A percentile compares a stretch with the other conserved stretches of the same genome.
Evolutionary conservation across 106 monocot genomes (phyloP).

Genomic region (Dendrobium catenatum): DNA sequence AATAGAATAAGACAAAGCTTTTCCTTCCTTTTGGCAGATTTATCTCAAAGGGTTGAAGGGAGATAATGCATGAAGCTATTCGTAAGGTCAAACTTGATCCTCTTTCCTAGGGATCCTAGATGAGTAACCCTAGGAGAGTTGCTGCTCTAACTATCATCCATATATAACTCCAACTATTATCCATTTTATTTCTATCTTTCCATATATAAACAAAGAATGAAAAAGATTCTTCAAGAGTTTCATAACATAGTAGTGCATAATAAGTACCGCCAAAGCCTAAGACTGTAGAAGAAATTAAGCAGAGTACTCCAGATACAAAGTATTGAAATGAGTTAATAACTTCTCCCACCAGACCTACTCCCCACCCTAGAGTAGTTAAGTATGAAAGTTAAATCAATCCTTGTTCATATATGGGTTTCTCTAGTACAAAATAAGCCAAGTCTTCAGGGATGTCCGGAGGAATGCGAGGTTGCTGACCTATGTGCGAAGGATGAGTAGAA

Average conservation of each 20-base stretch:
- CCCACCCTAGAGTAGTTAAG: slow-evolving; percentile 6
- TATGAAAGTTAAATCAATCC: not conserved
- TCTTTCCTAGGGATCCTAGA: no score
- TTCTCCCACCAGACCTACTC: slow-evolving; percentile 3
- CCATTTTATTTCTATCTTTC: slow-evolving; percentile 1
- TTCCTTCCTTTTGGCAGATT: no score
- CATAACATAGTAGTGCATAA: not conserved
- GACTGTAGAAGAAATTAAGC: not conserved
- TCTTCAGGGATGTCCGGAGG: no score
- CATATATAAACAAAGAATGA: slow-evolving; percentile 4
- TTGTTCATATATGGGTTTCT: not conserved
- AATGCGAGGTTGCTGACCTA: no score
- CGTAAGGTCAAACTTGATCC: no score
- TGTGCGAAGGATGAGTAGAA: no score
- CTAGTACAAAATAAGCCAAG: no score
- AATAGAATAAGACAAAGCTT: no score
- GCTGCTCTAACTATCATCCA: no score
- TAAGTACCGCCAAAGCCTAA: not conserved
- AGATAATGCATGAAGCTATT: no score
- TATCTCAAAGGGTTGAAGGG: no score
- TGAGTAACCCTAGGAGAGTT: no score
- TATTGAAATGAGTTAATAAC: not conserved
- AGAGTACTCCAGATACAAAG: slow-evolving; percentile 2
- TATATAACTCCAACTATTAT: not conserved
- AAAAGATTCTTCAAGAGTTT: slow-evolving; percentile 7